These are phyloP conservation scores for Lipomyces starkeyi DNA, from an alignment of 805 yeast genomes.

Conservation along the genomic window DNA sequence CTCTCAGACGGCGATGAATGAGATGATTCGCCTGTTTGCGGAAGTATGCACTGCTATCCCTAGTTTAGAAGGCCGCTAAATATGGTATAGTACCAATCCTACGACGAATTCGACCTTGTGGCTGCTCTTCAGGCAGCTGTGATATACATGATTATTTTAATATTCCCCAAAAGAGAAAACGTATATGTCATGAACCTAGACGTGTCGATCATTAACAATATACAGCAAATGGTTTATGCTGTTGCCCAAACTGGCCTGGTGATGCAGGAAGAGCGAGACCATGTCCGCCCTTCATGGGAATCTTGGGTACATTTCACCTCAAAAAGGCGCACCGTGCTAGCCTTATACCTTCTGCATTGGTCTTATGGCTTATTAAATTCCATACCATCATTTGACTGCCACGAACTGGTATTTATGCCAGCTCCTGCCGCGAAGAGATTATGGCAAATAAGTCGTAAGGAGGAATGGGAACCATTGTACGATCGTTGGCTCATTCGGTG, in stretches of 20 bases:
- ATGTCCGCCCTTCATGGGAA: background rate
- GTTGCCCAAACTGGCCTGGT: background rate
- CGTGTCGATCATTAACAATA: background rate
- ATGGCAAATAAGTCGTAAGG: background rate
- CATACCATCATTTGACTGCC: background rate
- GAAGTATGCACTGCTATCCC: too few relatives aligned
- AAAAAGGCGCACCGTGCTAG: background rate
- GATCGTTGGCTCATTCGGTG: background rate
- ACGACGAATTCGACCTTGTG: background rate
- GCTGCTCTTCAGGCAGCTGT: background rate
- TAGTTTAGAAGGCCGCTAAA: too few relatives aligned
- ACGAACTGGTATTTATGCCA: background rate
- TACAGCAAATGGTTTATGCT: background rate
- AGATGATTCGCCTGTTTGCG: too few relatives aligned
- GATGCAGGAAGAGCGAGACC: background rate
- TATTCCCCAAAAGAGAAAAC: background rate
- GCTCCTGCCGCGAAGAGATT: background rate
- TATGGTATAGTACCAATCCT: background rate
- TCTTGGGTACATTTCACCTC: background rate
- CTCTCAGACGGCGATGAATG: too few relatives aligned
- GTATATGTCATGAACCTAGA: background rate
- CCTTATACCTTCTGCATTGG: background rate
- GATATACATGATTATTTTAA: background rate
- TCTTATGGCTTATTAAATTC: background rate
- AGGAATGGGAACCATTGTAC: constrained; percentile 1